Conservation (phyloP, 768 basidiomycete species). For the Tulasnella sp. region DNA sequence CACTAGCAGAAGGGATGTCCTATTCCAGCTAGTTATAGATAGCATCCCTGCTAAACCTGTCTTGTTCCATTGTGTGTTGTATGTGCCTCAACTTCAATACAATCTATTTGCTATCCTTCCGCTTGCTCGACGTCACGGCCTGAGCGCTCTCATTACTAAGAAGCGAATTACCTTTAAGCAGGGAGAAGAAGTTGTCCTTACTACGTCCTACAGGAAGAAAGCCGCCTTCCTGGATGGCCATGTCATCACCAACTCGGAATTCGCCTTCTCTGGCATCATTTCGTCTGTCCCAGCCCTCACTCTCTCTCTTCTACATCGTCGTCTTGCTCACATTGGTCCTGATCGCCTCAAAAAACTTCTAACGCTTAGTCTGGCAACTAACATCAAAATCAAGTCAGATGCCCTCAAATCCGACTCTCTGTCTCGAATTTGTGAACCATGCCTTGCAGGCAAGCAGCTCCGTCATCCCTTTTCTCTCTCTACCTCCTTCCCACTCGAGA, state of each 20-base stretch:
- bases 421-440: not conserved
- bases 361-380: not conserved
- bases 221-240: not conserved
- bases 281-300: too few relatives aligned
- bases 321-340: not conserved
- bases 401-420: too few relatives aligned
- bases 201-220: not conserved
- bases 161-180: not conserved
- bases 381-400: too few relatives aligned
- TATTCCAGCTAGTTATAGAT: not conserved
- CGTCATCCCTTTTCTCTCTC: not conserved
- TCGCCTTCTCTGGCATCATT: too few relatives aligned
- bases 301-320: too few relatives aligned
- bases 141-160: not conserved
- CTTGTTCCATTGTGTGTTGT: too few relatives aligned
- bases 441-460: not conserved
- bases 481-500: not conserved
- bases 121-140: not conserved
- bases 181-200: not conserved
- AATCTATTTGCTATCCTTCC: slow-evolving; percentile 1
- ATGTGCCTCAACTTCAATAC: not conserved
- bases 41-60: too few relatives aligned
- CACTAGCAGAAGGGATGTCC: not conserved
- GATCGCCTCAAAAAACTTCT: not conserved
- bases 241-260: too few relatives aligned